Evolutionary conservation across 495 filamentous ascomycete genomes (phyloP), one percentile per base, ranked within the genome.

Genomic region (Penicillium ucsense): DNA sequence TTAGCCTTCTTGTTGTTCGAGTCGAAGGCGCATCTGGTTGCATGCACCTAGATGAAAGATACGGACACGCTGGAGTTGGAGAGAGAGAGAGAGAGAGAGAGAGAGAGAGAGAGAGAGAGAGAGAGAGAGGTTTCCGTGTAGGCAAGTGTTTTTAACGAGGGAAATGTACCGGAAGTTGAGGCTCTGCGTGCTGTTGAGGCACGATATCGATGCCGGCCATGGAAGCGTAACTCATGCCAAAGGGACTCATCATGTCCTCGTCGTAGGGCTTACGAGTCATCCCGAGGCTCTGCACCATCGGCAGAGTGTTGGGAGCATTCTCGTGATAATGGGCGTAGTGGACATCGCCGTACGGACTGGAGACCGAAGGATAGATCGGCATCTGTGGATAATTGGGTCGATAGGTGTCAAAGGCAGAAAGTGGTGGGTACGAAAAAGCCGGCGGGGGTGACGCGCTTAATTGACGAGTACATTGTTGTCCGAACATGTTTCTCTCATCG

Each of bases 121-220:
- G 31, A 56, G n/a, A n/a, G n/a, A n/a, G n/a, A 49, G 68, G 70
- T 79, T 12, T 42, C 30, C 29, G 8, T 32, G 41, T 31, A 12
- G 41, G 11, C 41, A 79, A 55, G 77, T 62, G 74, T 53, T 79
- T 73, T 67, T 87, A 49, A 73, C 62, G 63, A 59, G 59, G 60
- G 57, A 51, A 60, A 66, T 67, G 65, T 71, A 71, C 68, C 62
- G 66, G 64, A 54, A 71, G 57, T 45, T 58, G 56, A 46, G 57
- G 45, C 41, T 65, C 61, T 12, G 63, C 38, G 29, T 62, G 29
- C 65, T 36, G 61, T 35, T 59, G 57, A 35, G 71, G 66, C 53
- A 79, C 75, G 49, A 87, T 74, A 52, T 91, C 86, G 57, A 91
- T 81, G 48, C 85, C 83, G 8, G 82, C 80, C 64, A 92, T 80